A percentile compares a stretch with the other conserved stretches of the same genome.
These are phyloP conservation scores for Sarocladium kiliense DNA, from an alignment of 2,329 filamentous ascomycete species.

Conservation along the genomic window DNA sequence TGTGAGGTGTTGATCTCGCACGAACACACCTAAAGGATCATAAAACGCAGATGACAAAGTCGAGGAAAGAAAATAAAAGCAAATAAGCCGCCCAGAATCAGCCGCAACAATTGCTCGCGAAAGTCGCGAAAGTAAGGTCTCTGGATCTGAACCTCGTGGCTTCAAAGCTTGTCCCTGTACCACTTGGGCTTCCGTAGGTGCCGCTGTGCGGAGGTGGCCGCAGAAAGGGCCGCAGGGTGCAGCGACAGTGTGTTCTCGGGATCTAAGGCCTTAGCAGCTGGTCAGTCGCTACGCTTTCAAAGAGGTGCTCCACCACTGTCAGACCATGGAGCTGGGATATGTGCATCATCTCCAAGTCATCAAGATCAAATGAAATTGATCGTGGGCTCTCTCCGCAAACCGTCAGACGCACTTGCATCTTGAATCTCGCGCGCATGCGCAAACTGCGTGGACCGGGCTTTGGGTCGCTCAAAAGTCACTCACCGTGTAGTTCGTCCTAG, in stretches of 20 bases:
- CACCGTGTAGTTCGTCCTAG: too few species aligned
- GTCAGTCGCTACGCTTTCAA: not conserved
- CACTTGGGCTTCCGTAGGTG: not conserved
- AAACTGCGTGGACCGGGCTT: too few species aligned
- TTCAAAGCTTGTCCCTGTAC: not conserved
- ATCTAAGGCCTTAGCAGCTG: not conserved
- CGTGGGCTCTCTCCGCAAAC: too few species aligned
- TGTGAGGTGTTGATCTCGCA: not conserved
- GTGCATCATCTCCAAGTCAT: not conserved
- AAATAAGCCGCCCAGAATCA: conserved; percentile 4
- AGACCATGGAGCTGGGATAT: not conserved
- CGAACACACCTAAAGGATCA: too few species aligned
- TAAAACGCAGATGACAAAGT: too few species aligned
- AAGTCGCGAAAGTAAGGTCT: not conserved
- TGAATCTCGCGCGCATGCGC: too few species aligned
- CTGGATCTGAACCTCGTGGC: not conserved
- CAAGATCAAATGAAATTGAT: not conserved
- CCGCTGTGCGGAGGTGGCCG: conserved; percentile 22
- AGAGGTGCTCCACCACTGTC: not conserved
- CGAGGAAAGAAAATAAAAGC: not conserved
- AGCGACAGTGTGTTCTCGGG: conserved; percentile 21
- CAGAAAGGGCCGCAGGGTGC: conserved; percentile 34
- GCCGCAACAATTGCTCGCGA: not conserved
- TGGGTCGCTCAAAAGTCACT: too few species aligned
- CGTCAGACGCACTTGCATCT: too few species aligned